These are phyloP conservation scores for Schizophyllum commune DNA, from an alignment of 1,284 basidiomycete species.

Conservation along the genomic window DNA sequence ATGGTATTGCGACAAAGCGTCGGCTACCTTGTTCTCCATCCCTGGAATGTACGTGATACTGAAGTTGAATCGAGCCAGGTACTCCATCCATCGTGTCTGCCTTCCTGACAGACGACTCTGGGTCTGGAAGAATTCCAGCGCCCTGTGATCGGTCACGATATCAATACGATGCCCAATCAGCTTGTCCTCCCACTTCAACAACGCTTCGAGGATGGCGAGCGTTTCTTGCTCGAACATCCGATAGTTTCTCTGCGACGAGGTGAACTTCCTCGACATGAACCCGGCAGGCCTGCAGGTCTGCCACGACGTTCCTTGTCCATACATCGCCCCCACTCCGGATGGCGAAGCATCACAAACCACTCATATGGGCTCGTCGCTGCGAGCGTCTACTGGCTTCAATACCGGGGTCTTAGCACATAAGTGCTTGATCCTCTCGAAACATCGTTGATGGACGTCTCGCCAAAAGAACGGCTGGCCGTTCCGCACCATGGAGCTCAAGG, in stretches of 20 bases:
- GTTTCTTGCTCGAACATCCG: conserved; percentile 16
- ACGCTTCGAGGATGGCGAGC: conserved; percentile 10
- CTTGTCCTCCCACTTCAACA: conserved; percentile 11
- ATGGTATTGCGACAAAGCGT: background rate
- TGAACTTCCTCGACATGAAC: conserved; percentile 24
- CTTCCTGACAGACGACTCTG: conserved; percentile 17
- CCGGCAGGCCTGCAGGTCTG: conserved; percentile 25
- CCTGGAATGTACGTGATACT: conserved; percentile 1
- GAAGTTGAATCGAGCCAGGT: conserved; percentile 9
- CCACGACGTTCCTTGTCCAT: conserved; percentile 30
- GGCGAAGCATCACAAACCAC: conserved; percentile 33
- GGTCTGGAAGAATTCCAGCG: conserved; percentile 13
- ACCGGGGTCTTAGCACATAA: conserved; percentile 22
- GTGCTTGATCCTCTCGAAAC: conserved; percentile 28
- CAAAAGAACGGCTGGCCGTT: conserved; percentile 22
- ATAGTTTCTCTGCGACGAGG: conserved; percentile 13
- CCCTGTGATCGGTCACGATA: conserved; percentile 23
- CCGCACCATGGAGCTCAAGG: conserved; percentile 19
- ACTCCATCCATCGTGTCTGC: conserved; percentile 22
- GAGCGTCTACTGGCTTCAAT: conserved; percentile 24
- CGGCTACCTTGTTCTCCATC: background rate
- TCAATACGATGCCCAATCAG: conserved; percentile 16
- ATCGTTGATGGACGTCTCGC: conserved; percentile 24
- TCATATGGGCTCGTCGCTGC: conserved; percentile 27
- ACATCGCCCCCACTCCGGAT: conserved; percentile 28